A percentile compares a stretch with the other conserved stretches of the same genome.
Conservation (phyloP, 495 filamentous ascomycete species). For the Talaromyces stipitatus region DNA sequence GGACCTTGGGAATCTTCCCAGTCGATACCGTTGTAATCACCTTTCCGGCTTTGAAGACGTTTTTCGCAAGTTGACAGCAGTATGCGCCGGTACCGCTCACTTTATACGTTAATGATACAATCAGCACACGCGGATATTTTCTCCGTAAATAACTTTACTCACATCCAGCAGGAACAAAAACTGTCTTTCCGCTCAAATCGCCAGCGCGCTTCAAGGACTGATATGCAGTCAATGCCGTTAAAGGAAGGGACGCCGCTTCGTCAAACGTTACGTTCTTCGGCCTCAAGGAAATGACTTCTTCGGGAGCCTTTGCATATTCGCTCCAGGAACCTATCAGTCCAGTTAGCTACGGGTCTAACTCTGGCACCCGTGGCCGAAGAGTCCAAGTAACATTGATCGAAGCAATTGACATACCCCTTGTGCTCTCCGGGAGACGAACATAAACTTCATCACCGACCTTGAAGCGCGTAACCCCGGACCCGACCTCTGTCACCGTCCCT, state of each 20-base stretch:
- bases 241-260: slow-evolving; percentile 4
- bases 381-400: too few relatives aligned
- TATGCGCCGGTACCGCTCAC: slow-evolving; percentile 6
- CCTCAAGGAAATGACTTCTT: not conserved
- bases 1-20: slow-evolving; percentile 1
- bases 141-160: not conserved
- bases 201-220: not conserved
- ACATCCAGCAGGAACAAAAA: slow-evolving; percentile 8
- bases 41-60: slow-evolving; percentile 7
- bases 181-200: slow-evolving; percentile 5
- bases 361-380: not conserved
- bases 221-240: not conserved
- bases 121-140: not conserved
- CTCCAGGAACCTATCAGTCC: slow-evolving; percentile 1
- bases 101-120: not conserved
- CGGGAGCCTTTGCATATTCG: slow-evolving; percentile 1
- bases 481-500: slow-evolving; percentile 43
- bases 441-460: slow-evolving; percentile 38
- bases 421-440: not conserved
- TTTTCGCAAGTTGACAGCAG: slow-evolving; percentile 5
- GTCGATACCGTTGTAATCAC: slow-evolving; percentile 6
- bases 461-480: slow-evolving; percentile 34
- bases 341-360: not conserved
- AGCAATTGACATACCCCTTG: not conserved
- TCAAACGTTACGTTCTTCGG: slow-evolving; percentile 2